Percentiles rank a stretch among this genome's conserved stretches.
Evolutionary conservation across 164 flowering plant species (phyloP).

Genomic region (Paratinospora sagittata): DNA sequence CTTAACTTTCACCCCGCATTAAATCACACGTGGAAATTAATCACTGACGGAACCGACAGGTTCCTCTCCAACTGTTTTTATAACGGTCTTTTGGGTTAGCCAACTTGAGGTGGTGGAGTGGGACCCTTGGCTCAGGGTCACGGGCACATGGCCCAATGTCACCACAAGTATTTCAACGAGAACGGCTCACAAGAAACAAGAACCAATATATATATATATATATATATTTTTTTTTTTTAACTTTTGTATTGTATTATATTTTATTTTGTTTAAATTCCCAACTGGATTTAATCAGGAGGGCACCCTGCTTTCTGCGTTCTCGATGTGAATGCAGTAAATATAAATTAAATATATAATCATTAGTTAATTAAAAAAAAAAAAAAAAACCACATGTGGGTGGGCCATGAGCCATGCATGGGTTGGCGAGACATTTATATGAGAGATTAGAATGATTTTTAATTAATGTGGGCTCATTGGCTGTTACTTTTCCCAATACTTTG

Average conservation of each 20-base stretch:
- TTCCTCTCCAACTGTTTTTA: not conserved
- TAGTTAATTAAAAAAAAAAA: too few species aligned
- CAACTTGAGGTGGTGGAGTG: constrained; percentile 7
- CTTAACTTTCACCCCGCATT: not conserved
- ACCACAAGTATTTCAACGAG: constrained; percentile 6
- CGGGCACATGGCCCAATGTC: constrained; percentile 21
- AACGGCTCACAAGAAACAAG: too few species aligned
- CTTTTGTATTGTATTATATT: constrained; percentile 2
- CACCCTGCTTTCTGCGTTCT: too few species aligned
- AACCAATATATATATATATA: too few species aligned
- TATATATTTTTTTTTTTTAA: too few species aligned
- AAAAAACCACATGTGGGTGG: not conserved
- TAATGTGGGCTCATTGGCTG: not conserved
- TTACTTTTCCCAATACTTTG: not conserved
- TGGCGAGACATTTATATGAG: not conserved
- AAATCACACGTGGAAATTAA: not conserved
- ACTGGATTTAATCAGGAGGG: too few species aligned
- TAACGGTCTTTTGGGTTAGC: constrained; percentile 3
- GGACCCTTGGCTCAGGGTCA: not conserved
- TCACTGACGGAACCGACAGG: not conserved
- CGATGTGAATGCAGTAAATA: not conserved
- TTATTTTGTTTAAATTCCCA: too few species aligned
- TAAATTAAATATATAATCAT: not conserved
- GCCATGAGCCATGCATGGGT: constrained; percentile 1
- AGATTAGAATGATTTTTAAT: not conserved